Percentiles rank a stretch among this genome's conserved stretches.
phyloP scores from a whole-genome alignment of 768 basidiomycete species.

The Lenzites betulinus region DNA sequence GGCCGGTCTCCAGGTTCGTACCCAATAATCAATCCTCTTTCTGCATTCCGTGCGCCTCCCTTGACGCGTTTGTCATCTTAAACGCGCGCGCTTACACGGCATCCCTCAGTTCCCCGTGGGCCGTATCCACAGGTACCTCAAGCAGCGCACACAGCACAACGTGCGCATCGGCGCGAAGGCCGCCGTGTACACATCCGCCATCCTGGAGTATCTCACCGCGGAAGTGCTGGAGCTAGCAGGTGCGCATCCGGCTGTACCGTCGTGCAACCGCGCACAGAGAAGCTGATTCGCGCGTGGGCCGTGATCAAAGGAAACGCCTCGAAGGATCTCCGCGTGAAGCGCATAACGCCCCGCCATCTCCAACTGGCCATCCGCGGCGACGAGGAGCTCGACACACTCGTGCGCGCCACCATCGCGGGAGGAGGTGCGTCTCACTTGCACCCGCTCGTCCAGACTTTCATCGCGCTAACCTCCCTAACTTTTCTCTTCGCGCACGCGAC shows the following conservation, averaged over 20 bases:
- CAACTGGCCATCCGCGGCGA: constrained; percentile 97
- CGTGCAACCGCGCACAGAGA: too few species aligned
- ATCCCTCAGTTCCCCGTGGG: constrained; percentile 88
- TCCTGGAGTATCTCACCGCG: constrained; percentile 94
- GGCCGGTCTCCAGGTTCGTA: constrained; percentile 83
- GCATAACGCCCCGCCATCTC: constrained; percentile 94
- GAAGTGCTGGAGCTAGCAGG: constrained; percentile 96
- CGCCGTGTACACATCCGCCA: constrained; percentile 94
- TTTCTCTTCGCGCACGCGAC: constrained; percentile 7
- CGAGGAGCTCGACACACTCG: constrained; percentile 94
- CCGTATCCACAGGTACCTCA: constrained; percentile 95
- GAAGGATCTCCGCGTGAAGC: constrained; percentile 95
- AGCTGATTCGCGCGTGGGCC: not conserved
- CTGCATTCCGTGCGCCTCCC: not conserved
- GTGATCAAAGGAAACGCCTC: constrained; percentile 95
- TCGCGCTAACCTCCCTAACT: not conserved
- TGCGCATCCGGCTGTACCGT: constrained; percentile 37
- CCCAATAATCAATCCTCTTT: too few species aligned
- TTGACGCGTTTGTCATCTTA: too few species aligned
- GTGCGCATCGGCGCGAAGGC: constrained; percentile 97
- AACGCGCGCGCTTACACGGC: too few species aligned
- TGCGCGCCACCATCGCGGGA: constrained; percentile 73
- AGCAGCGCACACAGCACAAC: constrained; percentile 90
- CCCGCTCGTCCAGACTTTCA: not conserved
- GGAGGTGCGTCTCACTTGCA: constrained; percentile 50